Evolutionary conservation across 805 yeast genomes (phyloP).

Genomic region (Starmerella khaoyaiensis): DNA sequence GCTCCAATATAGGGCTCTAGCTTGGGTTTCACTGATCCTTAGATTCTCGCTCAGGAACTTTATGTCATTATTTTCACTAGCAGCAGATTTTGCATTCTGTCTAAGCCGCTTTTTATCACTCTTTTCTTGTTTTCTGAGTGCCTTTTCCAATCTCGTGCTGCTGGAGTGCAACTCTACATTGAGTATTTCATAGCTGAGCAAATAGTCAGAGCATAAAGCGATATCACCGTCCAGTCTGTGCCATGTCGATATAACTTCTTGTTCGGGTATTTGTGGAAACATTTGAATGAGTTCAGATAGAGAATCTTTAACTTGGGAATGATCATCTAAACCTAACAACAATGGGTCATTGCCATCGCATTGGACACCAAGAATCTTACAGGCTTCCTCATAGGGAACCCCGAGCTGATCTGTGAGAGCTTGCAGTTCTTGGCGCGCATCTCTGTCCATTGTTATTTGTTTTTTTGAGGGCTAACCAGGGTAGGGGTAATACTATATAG

Average conservation of each 20-base stretch:
- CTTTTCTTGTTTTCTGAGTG: not conserved
- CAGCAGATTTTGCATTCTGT: not conserved
- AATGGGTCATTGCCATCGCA: slow-evolving; percentile 5
- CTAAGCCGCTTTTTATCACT: not conserved
- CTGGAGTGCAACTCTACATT: no score
- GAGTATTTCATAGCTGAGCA: slow-evolving; percentile 9
- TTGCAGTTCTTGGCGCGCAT: slow-evolving; percentile 3
- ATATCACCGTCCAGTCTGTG: slow-evolving; percentile 1
- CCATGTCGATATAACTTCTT: not conserved
- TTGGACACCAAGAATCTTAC: slow-evolving; percentile 4
- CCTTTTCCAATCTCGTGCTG: no score
- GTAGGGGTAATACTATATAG: not conserved
- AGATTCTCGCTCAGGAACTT: not conserved
- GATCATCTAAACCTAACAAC: not conserved
- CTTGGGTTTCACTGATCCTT: slow-evolving; percentile 1
- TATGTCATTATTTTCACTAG: slow-evolving; percentile 6
- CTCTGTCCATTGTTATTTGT: not conserved
- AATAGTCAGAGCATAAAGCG: slow-evolving; percentile 10
- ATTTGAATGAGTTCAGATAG: slow-evolving; percentile 6
- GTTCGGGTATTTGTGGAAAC: slow-evolving; percentile 11
- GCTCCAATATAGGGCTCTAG: slow-evolving; percentile 11
- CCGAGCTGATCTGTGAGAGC: slow-evolving; percentile 4
- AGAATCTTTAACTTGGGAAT: not conserved
- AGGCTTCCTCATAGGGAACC: slow-evolving; percentile 5
- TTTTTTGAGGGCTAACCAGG: no score